A percentile compares a stretch with the other conserved stretches of the same genome.
phyloP scores from a whole-genome alignment of 2,329 filamentous ascomycete genomes.

The Exophiala sideris region DNA sequence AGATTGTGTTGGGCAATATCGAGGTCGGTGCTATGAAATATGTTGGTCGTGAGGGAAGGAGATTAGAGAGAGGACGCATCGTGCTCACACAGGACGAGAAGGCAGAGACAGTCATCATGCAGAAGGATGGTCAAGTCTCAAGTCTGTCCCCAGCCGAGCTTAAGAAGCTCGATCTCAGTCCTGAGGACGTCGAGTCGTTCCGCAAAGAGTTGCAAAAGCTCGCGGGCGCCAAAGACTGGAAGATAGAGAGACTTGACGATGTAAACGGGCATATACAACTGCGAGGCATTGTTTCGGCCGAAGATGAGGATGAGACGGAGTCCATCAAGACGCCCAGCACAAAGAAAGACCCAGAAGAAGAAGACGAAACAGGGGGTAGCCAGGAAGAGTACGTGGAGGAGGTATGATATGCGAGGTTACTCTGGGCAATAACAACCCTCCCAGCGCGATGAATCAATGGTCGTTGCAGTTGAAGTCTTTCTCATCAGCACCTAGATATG shows the following conservation, averaged over 20 bases:
- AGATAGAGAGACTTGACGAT: constrained; percentile 70
- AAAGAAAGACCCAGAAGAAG: constrained; percentile 20
- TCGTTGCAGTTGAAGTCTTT: no score
- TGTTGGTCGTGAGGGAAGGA: constrained; percentile 54
- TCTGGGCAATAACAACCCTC: no score
- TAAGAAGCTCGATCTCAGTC: constrained; percentile 63
- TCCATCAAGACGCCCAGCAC: constrained; percentile 15
- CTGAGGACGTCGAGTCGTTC: constrained; percentile 66
- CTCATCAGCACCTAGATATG: no score
- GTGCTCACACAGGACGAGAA: constrained; percentile 50
- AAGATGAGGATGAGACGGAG: constrained; percentile 50
- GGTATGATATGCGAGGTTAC: constrained; percentile 25
- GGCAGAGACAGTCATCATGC: constrained; percentile 49
- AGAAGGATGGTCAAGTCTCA: constrained; percentile 61
- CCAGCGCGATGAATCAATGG: no score
- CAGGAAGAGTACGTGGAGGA: constrained; percentile 38
- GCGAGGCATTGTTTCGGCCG: constrained; percentile 63
- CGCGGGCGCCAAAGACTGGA: constrained; percentile 72
- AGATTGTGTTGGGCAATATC: constrained; percentile 54
- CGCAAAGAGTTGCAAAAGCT: constrained; percentile 64
- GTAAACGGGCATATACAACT: constrained; percentile 64
- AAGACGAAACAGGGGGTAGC: constrained; percentile 36
- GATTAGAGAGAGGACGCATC: constrained; percentile 57
- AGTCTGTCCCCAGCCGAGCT: constrained; percentile 65
- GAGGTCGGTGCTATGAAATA: constrained; percentile 56